phyloP scores from a whole-genome alignment of 331 rosid species.

The Cydonia oblonga region DNA sequence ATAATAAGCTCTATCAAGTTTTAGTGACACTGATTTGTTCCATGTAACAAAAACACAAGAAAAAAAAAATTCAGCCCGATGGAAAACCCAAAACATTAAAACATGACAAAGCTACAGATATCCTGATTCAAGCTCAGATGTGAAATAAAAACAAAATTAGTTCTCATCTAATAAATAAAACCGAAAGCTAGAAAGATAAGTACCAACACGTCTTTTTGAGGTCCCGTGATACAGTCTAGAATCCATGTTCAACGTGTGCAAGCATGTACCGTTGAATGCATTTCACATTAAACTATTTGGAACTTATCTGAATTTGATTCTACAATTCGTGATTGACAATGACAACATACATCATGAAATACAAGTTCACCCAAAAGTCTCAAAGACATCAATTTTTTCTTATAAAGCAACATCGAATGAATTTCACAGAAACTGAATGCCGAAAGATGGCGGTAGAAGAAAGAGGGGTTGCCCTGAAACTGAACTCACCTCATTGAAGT shows the following conservation, averaged over 20 bases:
- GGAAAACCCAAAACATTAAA: not conserved
- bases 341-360: not conserved
- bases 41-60: not conserved
- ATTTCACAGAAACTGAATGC: not conserved
- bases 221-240: not conserved
- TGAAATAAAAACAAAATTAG: not conserved
- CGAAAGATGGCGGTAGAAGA: not conserved
- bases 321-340: not conserved
- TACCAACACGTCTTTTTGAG: not conserved
- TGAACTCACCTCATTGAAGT: slow-evolving; percentile 75
- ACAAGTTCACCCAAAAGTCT: not conserved
- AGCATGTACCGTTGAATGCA: not conserved
- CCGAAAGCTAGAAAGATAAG: not conserved
- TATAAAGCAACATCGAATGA: not conserved
- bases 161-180: not conserved
- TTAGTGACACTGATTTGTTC: not conserved
- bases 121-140: not conserved
- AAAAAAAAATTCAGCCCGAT: not conserved
- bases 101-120: not conserved
- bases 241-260: not conserved
- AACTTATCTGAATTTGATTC: not conserved
- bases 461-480: not conserved
- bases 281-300: not conserved
- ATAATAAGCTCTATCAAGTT: not conserved
- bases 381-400: not conserved